phyloP scores from a whole-genome alignment of 139 green algal species.

The Haematococcus lacustris region DNA sequence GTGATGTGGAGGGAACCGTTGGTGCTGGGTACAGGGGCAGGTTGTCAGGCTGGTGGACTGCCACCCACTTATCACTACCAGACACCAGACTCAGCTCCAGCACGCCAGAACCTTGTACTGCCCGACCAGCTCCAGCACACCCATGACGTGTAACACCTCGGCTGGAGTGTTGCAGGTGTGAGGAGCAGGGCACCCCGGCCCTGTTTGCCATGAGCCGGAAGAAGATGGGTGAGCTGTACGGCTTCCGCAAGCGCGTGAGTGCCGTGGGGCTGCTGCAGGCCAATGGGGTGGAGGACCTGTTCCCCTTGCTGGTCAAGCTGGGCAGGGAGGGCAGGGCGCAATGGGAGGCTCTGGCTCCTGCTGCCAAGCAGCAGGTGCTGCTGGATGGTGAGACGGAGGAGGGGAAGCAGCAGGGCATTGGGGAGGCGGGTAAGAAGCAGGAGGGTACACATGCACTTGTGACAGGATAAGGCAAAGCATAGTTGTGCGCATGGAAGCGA shows the following conservation, averaged over 20 bases:
- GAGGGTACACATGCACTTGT: too few relatives aligned
- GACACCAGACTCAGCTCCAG: not conserved
- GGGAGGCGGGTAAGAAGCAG: too few relatives aligned
- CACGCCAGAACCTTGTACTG: not conserved
- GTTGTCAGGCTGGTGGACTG: not conserved
- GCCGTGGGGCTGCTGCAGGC: constrained; percentile 66
- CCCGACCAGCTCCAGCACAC: too few relatives aligned
- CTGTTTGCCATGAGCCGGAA: constrained; percentile 75
- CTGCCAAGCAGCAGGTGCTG: too few relatives aligned
- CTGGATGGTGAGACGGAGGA: too few relatives aligned
- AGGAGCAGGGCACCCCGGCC: constrained; percentile 29
- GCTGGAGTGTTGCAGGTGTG: constrained; percentile 11
- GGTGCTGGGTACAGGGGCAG: not conserved
- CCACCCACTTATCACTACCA: not conserved
- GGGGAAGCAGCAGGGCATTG: too few relatives aligned
- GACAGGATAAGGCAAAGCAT: too few relatives aligned
- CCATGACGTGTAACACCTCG: not conserved
- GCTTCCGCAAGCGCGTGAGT: constrained; percentile 67
- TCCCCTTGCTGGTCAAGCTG: constrained; percentile 29
- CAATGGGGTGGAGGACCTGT: constrained; percentile 39
- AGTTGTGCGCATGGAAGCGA: too few relatives aligned
- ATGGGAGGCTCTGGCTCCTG: too few relatives aligned
- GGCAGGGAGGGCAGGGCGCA: constrained; percentile 17
- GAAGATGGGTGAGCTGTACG: constrained; percentile 73
- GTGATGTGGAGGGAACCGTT: not conserved